Conservation (phyloP, 2,329 filamentous ascomycete species). For the Niveomyces coronatus region DNA sequence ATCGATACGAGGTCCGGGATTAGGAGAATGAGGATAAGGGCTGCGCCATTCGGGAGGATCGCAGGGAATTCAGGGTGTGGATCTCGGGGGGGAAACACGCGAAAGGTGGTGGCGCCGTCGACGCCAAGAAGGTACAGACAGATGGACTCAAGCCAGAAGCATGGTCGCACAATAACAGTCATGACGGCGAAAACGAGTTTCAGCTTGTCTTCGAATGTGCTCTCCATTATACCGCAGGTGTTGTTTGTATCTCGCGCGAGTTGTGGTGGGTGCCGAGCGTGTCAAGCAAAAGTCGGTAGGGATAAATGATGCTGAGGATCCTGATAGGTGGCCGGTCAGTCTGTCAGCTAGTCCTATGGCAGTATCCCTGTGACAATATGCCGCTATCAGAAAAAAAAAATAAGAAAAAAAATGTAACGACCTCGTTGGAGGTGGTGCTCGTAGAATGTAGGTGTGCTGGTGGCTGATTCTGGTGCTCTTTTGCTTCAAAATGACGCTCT, state of each 20-base stretch:
- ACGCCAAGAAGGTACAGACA: background rate
- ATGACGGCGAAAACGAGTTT: background rate
- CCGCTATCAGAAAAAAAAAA: too few relatives aligned
- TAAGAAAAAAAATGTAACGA: too few relatives aligned
- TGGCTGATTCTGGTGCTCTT: too few relatives aligned
- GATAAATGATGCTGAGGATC: too few relatives aligned
- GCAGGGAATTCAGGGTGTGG: background rate
- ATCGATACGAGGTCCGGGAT: background rate
- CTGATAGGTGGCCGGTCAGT: too few relatives aligned
- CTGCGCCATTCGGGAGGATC: background rate
- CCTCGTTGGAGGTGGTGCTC: too few relatives aligned
- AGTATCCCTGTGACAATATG: too few relatives aligned
- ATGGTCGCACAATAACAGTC: background rate
- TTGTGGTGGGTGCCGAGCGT: background rate
- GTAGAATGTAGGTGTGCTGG: too few relatives aligned
- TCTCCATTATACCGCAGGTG: background rate
- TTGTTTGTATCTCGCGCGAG: background rate
- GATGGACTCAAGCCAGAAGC: background rate
- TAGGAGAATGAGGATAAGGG: background rate
- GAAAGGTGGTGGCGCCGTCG: slow-evolving; percentile 1
- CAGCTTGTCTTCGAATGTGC: background rate
- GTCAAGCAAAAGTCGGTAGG: too few relatives aligned
- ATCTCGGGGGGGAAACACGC: background rate
- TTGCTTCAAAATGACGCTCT: too few relatives aligned
- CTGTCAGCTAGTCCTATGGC: too few relatives aligned